Evolutionary conservation across 2,329 filamentous ascomycete species (phyloP), one percentile per base, ranked within the genome.

Genomic region (Aspergillus alliaceus): DNA sequence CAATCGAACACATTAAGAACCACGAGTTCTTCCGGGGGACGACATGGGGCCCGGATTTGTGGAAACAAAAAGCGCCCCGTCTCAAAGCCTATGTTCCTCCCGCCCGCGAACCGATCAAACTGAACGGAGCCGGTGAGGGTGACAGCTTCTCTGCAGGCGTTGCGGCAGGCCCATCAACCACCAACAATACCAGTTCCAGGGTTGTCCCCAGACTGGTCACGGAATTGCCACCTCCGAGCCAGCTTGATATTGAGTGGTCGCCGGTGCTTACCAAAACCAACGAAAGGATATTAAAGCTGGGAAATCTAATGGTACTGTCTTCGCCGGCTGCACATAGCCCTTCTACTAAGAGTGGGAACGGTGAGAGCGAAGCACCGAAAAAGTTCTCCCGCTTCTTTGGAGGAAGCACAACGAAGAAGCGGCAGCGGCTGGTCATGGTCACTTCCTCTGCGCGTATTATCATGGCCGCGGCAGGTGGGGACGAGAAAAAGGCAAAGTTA

Each of bases 211-310:
- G 92, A 59, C 87, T 97, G 59, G 96, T 99, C 59, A 98, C 95
- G 1, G 95, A 99, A 73, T 82, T 99, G 9, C 92, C 95, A 15
- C 93, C 95, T n/a, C 95, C 95, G 0, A 96, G 90, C 51, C 95
- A 98, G 73, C 80, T 99, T 25, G 95, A 99, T 70, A 96, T 99
- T 56, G 95, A 99, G 75, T 99, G 95, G 95, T 97, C 93, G 0
- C 95, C 95, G 1, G 93, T 99, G 4, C 80, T 99, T 54, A 97
- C 90, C 9, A 87, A 88, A 68, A 88, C 86, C 58, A 97, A 98
- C 69, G 95, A 99, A 75, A 86, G 95, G 34, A 99, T 99, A 64
- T 75, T 99, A 61, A 97, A 96, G 73, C 81, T 99, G 22, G 95
- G 95, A 2, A 96, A 99, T 68, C 79, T 97, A 61, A 85, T 92